phyloP scores from a whole-genome alignment of 345 rosid genomes.

The Geranium rotundifolium region DNA sequence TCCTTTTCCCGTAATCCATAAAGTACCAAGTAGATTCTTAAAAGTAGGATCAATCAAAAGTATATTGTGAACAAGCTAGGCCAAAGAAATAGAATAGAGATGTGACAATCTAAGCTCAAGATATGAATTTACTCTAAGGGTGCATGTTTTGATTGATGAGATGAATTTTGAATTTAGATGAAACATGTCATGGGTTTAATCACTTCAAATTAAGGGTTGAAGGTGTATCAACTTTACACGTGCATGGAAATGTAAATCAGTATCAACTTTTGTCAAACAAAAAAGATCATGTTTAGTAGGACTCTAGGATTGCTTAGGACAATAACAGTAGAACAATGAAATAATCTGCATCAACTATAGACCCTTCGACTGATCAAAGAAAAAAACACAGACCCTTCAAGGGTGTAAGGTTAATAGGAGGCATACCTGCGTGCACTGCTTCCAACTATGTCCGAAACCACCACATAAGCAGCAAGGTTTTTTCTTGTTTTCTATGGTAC shows the following conservation, averaged over 20 bases:
- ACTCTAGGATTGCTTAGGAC: background rate
- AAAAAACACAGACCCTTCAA: background rate
- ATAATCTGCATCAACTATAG: background rate
- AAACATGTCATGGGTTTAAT: background rate
- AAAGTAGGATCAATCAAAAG: too few relatives aligned
- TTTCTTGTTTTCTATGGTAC: slow-evolving; percentile 7
- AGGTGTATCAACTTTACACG: background rate
- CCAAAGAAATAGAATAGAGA: background rate
- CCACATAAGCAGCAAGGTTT: slow-evolving; percentile 21
- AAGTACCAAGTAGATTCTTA: too few relatives aligned
- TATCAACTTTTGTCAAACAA: background rate
- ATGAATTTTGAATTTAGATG: background rate
- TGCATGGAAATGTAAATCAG: background rate
- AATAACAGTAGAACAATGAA: background rate
- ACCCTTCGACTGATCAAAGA: too few relatives aligned
- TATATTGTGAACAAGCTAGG: background rate
- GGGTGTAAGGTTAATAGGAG: slow-evolving; percentile 5
- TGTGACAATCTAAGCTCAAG: background rate
- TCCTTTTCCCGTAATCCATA: background rate
- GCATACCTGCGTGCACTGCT: slow-evolving; percentile 20
- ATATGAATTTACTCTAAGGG: background rate
- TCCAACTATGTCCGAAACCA: slow-evolving; percentile 14
- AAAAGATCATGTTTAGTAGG: background rate
- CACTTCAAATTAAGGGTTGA: background rate
- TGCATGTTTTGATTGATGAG: background rate